Evolutionary conservation across 1,139 yeast species (phyloP), one percentile per base, ranked within the genome.

Genomic region (Hemisphaericaspora xylofermentans): DNA sequence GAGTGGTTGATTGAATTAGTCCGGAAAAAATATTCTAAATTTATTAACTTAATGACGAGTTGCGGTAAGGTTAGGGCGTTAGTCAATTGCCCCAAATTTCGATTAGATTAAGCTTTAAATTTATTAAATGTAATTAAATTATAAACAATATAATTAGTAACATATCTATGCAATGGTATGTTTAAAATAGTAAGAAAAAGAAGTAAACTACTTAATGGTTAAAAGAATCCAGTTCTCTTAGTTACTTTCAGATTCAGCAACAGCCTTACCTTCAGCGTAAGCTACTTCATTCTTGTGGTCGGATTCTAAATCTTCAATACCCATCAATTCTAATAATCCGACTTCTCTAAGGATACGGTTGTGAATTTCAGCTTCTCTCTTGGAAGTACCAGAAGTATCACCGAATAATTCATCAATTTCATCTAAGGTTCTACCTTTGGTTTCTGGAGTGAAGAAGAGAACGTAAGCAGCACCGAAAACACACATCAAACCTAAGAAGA

Each of bases 351-450:
- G 36, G 13, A 40, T 35, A 34, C 40, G 36, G 38, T 44, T 32
- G 21, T 32, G 42, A 18, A 44, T 38, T 33, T 40, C 45, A 31
- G 33, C 34, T 43, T 44, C 47, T 33, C 38, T 40, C 30, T 31
- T 44, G 7, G 47, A 40, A 33, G 44, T 42, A 42, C 47, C 47
- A 29, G 44, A 28, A 33, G 32, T 48, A 35, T 57, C 59, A 37
- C 56, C 57, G 34, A 57, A 56, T 7, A 55, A 49, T 31, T 45
- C 48, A 45, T 60, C 64, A 53, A 61, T 59, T 47, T 60, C 66
- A 50, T 61, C 66, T 52, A 63, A 59, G 27, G 60, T 50, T 45
- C 59, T 54, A 6, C 64, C 64, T 27, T 60, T 61, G 13, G 67
- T 62, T 47, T 62, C 66, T 8, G 67, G 67, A 47, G 56, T 53